These are phyloP conservation scores for Trichoderma lentiforme DNA, from an alignment of 2,329 filamentous ascomycete species.

Conservation along the genomic window DNA sequence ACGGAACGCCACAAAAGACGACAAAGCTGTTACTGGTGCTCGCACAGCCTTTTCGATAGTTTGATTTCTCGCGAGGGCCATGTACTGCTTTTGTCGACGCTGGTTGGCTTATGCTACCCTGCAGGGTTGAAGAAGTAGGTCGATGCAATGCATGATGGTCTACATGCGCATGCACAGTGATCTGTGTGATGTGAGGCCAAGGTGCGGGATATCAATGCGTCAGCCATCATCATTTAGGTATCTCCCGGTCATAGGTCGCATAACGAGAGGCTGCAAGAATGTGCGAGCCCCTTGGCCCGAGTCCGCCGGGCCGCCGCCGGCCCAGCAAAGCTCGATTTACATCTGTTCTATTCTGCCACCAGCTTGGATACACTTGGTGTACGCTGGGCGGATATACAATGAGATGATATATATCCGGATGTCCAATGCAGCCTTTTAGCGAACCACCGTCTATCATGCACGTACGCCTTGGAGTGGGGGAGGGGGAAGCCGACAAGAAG, in stretches of 20 bases:
- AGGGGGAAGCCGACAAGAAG: background rate
- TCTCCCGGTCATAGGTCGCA: background rate
- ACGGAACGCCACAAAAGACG: background rate
- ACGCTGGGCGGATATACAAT: background rate
- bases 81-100: background rate
- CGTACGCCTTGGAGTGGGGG: background rate
- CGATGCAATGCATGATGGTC: conserved; percentile 14
- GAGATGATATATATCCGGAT: background rate
- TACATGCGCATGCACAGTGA: conserved; percentile 15
- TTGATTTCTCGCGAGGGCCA: background rate
- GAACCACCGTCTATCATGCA: background rate
- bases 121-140: background rate
- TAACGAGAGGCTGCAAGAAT: background rate
- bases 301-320: background rate
- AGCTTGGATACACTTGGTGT: background rate
- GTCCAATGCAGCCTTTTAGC: background rate
- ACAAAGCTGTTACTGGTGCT: background rate
- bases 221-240: background rate
- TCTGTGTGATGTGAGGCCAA: conserved; percentile 2
- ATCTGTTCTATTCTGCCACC: background rate
- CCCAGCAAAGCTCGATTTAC: background rate
- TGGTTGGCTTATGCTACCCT: conserved; percentile 8
- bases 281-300: background rate
- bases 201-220: background rate
- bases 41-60: conserved; percentile 16